Conservation (phyloP, 2,329 filamentous ascomycete genomes). For the Alternaria brassicicola region DNA sequence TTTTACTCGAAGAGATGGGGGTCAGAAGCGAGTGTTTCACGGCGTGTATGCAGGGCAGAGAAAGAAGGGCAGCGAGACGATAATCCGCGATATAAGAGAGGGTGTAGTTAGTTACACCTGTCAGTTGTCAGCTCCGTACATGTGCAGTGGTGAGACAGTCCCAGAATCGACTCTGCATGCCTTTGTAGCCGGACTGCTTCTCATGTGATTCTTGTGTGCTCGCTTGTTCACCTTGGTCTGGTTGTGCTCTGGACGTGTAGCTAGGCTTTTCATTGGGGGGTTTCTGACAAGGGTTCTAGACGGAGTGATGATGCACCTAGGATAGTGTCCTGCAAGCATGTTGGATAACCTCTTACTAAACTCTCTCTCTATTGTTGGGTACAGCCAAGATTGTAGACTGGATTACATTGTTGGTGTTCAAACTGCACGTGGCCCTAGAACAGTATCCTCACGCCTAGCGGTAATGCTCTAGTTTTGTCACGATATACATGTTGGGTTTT, state of each 20-base stretch:
- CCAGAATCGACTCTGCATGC: neutral
- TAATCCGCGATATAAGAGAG: constrained; percentile 7
- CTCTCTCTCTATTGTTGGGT: neutral
- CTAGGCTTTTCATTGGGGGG: neutral
- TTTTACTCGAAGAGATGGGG: constrained; percentile 8
- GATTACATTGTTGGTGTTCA: neutral
- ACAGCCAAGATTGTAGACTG: neutral
- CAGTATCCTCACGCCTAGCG: neutral
- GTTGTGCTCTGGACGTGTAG: neutral
- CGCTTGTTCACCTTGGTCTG: neutral
- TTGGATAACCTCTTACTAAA: neutral
- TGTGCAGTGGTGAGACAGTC: neutral
- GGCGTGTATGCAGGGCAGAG: constrained; percentile 17
- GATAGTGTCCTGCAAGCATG: neutral
- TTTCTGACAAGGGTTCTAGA: neutral
- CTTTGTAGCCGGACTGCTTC: neutral
- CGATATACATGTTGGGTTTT: neutral
- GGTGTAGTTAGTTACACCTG: neutral
- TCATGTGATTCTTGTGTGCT: neutral
- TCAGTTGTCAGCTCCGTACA: constrained; percentile 7
- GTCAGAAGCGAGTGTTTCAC: constrained; percentile 19
- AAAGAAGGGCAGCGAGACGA: constrained; percentile 23
- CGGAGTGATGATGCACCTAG: neutral
- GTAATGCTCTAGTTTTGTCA: neutral
- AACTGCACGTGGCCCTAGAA: neutral